Evolutionary conservation across 78 protist genomes (phyloP).

Genomic region (Dictyostelium purpureum): DNA sequence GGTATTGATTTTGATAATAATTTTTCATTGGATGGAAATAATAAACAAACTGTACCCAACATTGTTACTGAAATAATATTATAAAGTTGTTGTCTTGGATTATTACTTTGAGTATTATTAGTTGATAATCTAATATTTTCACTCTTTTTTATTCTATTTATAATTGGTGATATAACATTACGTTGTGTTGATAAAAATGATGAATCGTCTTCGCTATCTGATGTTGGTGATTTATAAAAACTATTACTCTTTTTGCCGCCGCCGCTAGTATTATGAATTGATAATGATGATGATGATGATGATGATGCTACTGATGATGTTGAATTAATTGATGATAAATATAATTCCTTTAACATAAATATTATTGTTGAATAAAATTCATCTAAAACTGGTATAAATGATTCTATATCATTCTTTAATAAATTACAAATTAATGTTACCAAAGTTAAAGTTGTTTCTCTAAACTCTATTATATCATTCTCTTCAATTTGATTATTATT

Average conservation of each 20-base stretch:
- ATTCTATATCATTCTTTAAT: constrained; percentile 9
- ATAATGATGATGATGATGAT: background rate
- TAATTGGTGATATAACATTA: constrained; percentile 5
- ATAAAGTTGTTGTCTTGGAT: constrained; percentile 18
- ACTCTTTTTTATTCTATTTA: constrained; percentile 9
- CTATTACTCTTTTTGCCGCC: background rate
- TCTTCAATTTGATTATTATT: background rate
- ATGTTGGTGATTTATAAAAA: background rate
- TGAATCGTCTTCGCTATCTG: too few relatives aligned
- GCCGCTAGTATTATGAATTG: background rate
- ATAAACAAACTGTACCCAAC: constrained; percentile 45
- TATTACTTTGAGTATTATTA: constrained; percentile 13
- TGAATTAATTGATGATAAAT: background rate
- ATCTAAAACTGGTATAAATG: background rate
- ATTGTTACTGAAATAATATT: constrained; percentile 17
- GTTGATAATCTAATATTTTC: constrained; percentile 2
- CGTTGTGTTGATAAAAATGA: background rate
- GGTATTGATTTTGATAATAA: constrained; percentile 20
- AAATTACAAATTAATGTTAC: constrained; percentile 23
- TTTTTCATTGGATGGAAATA: constrained; percentile 32
- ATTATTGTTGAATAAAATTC: constrained; percentile 12
- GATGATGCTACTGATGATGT: background rate
- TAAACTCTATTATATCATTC: background rate
- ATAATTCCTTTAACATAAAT: background rate
- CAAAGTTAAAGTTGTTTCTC: background rate